Conservation (phyloP, 2,329 filamentous ascomycete genomes). For the Fonsecaea erecta region DNA sequence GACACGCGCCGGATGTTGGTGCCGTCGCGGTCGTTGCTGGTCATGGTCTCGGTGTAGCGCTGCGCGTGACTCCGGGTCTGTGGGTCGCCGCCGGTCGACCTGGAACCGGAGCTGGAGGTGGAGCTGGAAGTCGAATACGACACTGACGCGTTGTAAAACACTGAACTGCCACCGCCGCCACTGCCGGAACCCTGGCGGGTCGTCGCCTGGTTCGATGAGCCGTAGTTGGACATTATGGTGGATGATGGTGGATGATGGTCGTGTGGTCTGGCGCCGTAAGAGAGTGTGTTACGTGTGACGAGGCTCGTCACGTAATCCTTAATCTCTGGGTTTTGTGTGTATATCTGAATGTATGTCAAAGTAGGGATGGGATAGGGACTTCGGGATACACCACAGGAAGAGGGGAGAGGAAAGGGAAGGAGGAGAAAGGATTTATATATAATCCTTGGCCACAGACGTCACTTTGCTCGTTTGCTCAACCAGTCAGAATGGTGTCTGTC, state of each 20-base stretch:
- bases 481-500: neutral
- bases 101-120: too few species aligned
- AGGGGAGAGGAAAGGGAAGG: too few species aligned
- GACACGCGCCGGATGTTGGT: constrained; percentile 24
- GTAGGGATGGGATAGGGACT: too few species aligned
- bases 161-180: neutral
- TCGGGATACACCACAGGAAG: too few species aligned
- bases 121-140: constrained; percentile 16
- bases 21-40: constrained; percentile 27
- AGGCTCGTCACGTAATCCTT: too few species aligned
- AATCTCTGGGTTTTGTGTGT: too few species aligned
- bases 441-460: too few species aligned
- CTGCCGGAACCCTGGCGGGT: neutral
- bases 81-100: constrained; percentile 1
- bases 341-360: too few species aligned
- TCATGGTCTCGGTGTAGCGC: constrained; percentile 23
- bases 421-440: too few species aligned
- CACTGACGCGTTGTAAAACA: neutral
- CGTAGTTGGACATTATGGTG: neutral
- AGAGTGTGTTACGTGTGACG: too few species aligned
- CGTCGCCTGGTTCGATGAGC: neutral
- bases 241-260: too few species aligned
- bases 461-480: neutral
- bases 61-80: constrained; percentile 8
- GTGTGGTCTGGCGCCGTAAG: too few species aligned